Conservation (phyloP, 257 asterid species). For the Solanum neorickii region DNA sequence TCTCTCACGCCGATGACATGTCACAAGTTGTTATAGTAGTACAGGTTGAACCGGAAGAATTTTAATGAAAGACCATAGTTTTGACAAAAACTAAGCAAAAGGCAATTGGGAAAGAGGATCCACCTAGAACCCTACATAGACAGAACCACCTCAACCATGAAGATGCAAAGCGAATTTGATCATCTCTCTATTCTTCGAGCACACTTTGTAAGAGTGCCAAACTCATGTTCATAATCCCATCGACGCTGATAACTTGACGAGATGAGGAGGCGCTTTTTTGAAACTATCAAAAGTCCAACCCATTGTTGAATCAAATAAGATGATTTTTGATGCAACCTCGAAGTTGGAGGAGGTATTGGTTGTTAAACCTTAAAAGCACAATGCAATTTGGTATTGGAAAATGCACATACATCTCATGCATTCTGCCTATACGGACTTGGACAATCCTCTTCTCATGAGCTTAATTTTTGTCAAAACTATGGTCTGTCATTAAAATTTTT, state of each 20-base stretch:
- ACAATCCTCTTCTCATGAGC: neutral
- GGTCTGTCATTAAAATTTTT: too few relatives aligned
- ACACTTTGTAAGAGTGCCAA: conserved; percentile 69
- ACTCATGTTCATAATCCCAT: conserved; percentile 54
- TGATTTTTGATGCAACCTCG: conserved; percentile 67
- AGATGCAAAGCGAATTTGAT: conserved; percentile 65
- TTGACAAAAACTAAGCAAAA: neutral
- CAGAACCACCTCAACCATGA: conserved; percentile 10
- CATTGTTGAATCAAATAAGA: conserved; percentile 57
- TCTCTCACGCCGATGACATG: neutral
- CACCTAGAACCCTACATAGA: neutral
- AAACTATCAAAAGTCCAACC: conserved; percentile 78
- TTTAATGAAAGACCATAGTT: neutral
- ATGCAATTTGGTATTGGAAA: conserved; percentile 82
- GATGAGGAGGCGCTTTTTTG: conserved; percentile 84
- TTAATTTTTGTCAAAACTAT: neutral
- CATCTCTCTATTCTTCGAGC: conserved; percentile 73
- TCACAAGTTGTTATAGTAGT: neutral
- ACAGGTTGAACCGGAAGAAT: neutral
- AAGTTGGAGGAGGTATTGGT: conserved; percentile 75
- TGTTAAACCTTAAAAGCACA: conserved; percentile 53
- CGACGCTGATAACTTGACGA: conserved; percentile 73
- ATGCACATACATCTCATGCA: conserved; percentile 70
- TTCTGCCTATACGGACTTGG: conserved; percentile 1
- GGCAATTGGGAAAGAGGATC: neutral